A percentile compares a stretch with the other conserved stretches of the same genome.
Conservation (phyloP, 768 basidiomycete genomes). For the Lactifluus pinguis region DNA sequence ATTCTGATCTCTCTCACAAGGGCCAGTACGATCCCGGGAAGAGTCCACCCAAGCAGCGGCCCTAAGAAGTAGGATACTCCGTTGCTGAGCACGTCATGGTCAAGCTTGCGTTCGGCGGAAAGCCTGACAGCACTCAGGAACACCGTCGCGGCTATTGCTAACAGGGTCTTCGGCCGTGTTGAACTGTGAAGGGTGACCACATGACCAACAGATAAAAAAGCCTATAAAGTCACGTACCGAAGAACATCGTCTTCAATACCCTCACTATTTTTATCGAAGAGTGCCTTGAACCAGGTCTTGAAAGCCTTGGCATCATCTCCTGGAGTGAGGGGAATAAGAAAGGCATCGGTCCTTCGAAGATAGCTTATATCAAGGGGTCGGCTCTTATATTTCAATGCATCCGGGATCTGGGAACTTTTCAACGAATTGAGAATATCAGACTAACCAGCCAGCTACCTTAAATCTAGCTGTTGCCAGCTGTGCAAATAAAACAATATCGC, state of each 20-base stretch:
- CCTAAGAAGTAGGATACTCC: constrained; percentile 72
- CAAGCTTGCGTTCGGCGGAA: constrained; percentile 44
- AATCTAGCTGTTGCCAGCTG: constrained; percentile 60
- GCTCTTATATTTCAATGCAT: constrained; percentile 38
- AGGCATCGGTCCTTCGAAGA: constrained; percentile 39
- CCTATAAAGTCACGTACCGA: constrained; percentile 19
- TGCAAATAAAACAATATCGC: constrained; percentile 68
- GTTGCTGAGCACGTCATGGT: constrained; percentile 58
- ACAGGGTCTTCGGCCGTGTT: constrained; percentile 57
- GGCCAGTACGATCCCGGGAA: constrained; percentile 61
- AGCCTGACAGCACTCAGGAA: constrained; percentile 53
- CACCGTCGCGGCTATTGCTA: constrained; percentile 59
- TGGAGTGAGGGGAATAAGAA: constrained; percentile 34
- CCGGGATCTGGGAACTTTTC: constrained; percentile 36
- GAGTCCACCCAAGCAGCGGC: constrained; percentile 69
- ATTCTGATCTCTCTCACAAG: constrained; percentile 50
- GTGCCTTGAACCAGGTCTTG: constrained; percentile 60
- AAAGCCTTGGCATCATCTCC: constrained; percentile 29
- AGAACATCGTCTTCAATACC: constrained; percentile 75
- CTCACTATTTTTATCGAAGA: constrained; percentile 69
- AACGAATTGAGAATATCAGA: not conserved
- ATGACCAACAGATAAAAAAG: not conserved
- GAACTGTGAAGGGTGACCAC: constrained; percentile 34
- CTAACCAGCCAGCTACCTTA: constrained; percentile 34
- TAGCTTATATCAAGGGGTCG: constrained; percentile 42